Percentiles rank a stretch among this genome's conserved stretches.
Evolutionary conservation across 495 filamentous ascomycete genomes (phyloP).

Genomic region (Hyaloscypha hepaticicola): DNA sequence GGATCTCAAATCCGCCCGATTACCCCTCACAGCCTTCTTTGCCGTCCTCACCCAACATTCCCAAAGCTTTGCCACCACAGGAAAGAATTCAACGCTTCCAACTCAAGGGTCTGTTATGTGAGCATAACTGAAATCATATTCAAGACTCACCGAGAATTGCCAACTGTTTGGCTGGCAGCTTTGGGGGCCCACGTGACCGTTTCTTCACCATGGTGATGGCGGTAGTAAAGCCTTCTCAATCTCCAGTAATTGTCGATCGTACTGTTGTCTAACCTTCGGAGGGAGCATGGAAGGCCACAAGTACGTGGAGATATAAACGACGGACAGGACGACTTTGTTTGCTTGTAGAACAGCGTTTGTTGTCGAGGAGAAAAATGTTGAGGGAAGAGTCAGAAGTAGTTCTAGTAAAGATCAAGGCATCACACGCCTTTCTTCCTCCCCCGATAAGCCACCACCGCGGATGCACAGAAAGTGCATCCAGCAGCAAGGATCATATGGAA

Average conservation of each 20-base stretch:
- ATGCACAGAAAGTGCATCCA: neutral
- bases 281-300: constrained; percentile 21
- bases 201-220: constrained; percentile 19
- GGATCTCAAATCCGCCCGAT: neutral
- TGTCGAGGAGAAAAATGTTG: neutral
- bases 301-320: neutral
- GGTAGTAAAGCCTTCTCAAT: constrained; percentile 9
- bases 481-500: constrained; percentile 3
- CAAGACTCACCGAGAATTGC: constrained; percentile 61
- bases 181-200: constrained; percentile 33
- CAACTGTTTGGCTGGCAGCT: constrained; percentile 48
- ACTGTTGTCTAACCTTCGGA: constrained; percentile 3
- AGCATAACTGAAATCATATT: neutral
- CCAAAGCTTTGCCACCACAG: neutral
- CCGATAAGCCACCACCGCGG: neutral
- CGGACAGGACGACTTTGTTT: neutral
- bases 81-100: neutral
- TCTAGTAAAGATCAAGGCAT: neutral
- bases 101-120: neutral
- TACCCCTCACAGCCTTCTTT: neutral
- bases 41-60: neutral
- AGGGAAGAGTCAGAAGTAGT: neutral
- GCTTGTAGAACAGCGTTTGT: constrained; percentile 4
- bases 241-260: constrained; percentile 11
- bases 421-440: neutral